phyloP scores from a whole-genome alignment of 108 stramenopile species.

The Skeletonema marinoi region DNA sequence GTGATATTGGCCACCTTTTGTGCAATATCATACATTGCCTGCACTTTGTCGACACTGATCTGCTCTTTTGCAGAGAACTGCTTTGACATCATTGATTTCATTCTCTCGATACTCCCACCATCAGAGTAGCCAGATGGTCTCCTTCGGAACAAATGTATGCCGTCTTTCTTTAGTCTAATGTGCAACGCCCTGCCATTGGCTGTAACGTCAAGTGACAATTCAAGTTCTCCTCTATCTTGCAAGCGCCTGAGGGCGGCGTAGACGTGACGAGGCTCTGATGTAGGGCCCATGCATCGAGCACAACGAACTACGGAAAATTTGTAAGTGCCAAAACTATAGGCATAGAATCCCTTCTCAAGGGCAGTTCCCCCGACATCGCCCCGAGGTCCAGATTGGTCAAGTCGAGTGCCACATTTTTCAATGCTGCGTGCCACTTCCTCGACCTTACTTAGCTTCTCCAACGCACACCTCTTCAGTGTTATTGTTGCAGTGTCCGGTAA shows the following conservation, averaged over 20 bases:
- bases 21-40: slow-evolving; percentile 69
- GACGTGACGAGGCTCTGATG: slow-evolving; percentile 81
- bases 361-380: slow-evolving; percentile 45
- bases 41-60: slow-evolving; percentile 64
- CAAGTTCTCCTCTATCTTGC: slow-evolving; percentile 69
- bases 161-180: slow-evolving; percentile 50
- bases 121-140: slow-evolving; percentile 2
- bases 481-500: slow-evolving; percentile 67
- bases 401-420: slow-evolving; percentile 49
- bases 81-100: slow-evolving; percentile 39
- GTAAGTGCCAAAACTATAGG: slow-evolving; percentile 74
- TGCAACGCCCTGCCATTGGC: slow-evolving; percentile 60
- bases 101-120: not conserved
- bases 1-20: slow-evolving; percentile 44
- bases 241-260: slow-evolving; percentile 84
- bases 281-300: slow-evolving; percentile 66
- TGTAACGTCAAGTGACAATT: slow-evolving; percentile 65
- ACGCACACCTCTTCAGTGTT: slow-evolving; percentile 63
- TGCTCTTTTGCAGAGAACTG: slow-evolving; percentile 54
- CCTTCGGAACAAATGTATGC: slow-evolving; percentile 46
- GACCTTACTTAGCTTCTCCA: slow-evolving; percentile 65
- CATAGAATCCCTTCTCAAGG: slow-evolving; percentile 60
- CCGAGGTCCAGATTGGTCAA: slow-evolving; percentile 19
- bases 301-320: slow-evolving; percentile 73
- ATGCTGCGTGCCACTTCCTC: slow-evolving; percentile 69